phyloP scores from a whole-genome alignment of 2,329 filamentous ascomycete species.

The Xylariaceae sp. region DNA sequence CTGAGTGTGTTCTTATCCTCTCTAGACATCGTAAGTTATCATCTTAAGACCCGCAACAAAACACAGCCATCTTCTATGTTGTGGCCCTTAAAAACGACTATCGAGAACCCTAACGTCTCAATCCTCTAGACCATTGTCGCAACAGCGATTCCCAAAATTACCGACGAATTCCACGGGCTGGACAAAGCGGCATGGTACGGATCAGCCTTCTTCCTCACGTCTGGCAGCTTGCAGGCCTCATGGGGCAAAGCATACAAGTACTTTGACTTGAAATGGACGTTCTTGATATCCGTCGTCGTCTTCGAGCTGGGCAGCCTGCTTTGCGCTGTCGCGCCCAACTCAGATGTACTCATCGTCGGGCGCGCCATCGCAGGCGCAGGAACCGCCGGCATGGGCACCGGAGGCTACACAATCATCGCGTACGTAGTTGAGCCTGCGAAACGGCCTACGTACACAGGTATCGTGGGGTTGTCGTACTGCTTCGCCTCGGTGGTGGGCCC shows the following conservation, averaged over 20 bases:
- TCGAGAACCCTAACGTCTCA: neutral
- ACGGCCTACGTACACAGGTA: slow-evolving; percentile 28
- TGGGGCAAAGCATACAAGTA: slow-evolving; percentile 58
- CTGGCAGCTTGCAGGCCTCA: slow-evolving; percentile 51
- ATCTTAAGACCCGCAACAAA: neutral
- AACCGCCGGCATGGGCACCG: slow-evolving; percentile 46
- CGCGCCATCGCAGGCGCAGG: slow-evolving; percentile 36
- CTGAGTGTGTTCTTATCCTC: slow-evolving; percentile 56
- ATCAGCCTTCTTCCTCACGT: slow-evolving; percentile 59
- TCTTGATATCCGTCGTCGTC: slow-evolving; percentile 23
- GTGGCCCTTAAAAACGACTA: too few species aligned
- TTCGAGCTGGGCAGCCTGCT: slow-evolving; percentile 25
- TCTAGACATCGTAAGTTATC: slow-evolving; percentile 51
- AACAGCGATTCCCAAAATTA: slow-evolving; percentile 63
- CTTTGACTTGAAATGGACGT: slow-evolving; percentile 31
- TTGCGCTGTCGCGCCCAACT: slow-evolving; percentile 21
- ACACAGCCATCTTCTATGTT: too few species aligned
- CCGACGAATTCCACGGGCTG: slow-evolving; percentile 58
- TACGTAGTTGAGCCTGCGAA: slow-evolving; percentile 11
- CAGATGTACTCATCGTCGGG: slow-evolving; percentile 26
- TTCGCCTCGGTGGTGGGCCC: slow-evolving; percentile 28
- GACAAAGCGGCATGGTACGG: slow-evolving; percentile 66
- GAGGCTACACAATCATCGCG: slow-evolving; percentile 40
- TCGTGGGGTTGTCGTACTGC: slow-evolving; percentile 45
- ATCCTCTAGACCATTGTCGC: slow-evolving; percentile 57